Evolutionary conservation across 192 early-diverging fungal species (phyloP).

Genomic region (Entrophospora sp.): DNA sequence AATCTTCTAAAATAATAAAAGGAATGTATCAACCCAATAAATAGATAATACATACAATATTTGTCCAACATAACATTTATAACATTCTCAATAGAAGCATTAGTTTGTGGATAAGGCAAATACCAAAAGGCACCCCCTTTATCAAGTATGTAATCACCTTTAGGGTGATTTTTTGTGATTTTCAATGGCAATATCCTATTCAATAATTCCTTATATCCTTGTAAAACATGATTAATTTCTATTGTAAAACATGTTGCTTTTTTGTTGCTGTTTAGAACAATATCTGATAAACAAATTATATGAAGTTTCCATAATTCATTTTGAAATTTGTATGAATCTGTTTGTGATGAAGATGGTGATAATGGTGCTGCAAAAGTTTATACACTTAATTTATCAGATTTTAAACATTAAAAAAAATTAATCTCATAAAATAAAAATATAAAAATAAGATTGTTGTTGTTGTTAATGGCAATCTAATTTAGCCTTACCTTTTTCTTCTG

Average conservation of each 20-base stretch:
- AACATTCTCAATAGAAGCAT: neutral
- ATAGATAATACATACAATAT: neutral
- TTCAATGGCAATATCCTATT: neutral
- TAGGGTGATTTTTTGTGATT: constrained; percentile 3
- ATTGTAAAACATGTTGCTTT: neutral
- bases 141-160: neutral
- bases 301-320: neutral
- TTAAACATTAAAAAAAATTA: too few relatives aligned
- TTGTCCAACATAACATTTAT: neutral
- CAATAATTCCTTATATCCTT: neutral
- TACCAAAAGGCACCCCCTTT: neutral
- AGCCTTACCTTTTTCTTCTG: neutral
- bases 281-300: constrained; percentile 1
- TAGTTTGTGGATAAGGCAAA: neutral
- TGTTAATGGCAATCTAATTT: too few relatives aligned
- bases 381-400: too few relatives aligned
- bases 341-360: too few relatives aligned
- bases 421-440: too few relatives aligned
- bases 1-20: neutral
- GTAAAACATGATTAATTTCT: neutral
- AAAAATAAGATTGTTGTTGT: too few relatives aligned
- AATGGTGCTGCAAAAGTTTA: too few relatives aligned
- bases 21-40: neutral
- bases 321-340: neutral
- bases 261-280: neutral